Evolutionary conservation across 2,329 filamentous ascomycete species (phyloP).

Genomic region (Epichloe sp.): DNA sequence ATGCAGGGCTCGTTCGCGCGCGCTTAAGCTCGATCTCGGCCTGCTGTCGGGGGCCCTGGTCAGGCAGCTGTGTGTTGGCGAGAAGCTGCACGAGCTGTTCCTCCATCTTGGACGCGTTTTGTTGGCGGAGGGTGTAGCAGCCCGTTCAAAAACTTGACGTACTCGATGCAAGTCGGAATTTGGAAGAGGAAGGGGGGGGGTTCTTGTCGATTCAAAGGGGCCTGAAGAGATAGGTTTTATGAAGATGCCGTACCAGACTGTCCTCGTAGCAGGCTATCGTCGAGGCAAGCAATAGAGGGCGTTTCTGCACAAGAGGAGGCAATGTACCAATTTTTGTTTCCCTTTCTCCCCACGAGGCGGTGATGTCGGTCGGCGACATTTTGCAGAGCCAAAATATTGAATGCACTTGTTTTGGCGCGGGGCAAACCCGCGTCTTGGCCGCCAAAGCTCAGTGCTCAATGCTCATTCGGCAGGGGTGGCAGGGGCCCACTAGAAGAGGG

Average conservation of each 20-base stretch:
- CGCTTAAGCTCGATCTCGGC: slow-evolving; percentile 74
- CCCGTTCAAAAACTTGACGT: neutral
- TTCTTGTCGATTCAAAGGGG: neutral
- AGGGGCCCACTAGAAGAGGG: slow-evolving; percentile 1
- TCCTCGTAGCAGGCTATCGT: neutral
- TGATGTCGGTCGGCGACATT: neutral
- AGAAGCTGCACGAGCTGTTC: slow-evolving; percentile 83
- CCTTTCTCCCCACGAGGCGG: neutral
- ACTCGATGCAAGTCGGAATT: neutral
- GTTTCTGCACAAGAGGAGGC: neutral
- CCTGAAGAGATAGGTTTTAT: neutral
- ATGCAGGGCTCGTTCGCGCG: slow-evolving; percentile 55
- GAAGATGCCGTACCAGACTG: neutral
- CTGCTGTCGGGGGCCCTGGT: slow-evolving; percentile 64
- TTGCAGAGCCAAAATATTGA: neutral
- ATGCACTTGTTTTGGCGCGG: neutral
- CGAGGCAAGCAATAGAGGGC: neutral
- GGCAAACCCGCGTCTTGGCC: neutral
- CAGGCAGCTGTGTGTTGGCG: slow-evolving; percentile 68
- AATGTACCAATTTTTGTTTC: neutral
- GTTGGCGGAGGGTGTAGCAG: slow-evolving; percentile 1
- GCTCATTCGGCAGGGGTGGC: neutral
- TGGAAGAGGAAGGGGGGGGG: neutral
- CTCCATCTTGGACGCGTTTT: slow-evolving; percentile 50
- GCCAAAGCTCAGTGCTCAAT: neutral